Conservation (phyloP, 202 grass and related monocot genomes). For the Bolboschoenoplectus hybrid region DNA sequence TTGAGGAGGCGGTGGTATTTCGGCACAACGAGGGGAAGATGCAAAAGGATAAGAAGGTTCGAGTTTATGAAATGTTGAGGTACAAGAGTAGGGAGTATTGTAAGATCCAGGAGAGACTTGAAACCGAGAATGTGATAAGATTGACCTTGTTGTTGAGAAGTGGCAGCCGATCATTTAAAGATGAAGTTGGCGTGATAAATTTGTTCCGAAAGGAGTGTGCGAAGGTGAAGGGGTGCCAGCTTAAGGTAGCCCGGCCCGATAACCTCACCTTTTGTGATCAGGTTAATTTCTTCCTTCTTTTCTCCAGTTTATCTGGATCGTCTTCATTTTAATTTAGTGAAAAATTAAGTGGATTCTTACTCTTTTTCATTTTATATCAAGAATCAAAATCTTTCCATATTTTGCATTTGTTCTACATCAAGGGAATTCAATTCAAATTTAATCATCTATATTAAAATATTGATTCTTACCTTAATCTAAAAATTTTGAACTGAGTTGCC, state of each 20-base stretch:
- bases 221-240: conserved; percentile 40
- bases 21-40: conserved; percentile 47
- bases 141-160: conserved; percentile 41
- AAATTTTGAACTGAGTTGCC: background rate
- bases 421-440: no score
- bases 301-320: background rate
- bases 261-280: conserved; percentile 53
- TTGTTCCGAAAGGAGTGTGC: conserved; percentile 40
- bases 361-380: background rate
- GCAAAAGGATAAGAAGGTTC: conserved; percentile 37
- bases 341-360: background rate
- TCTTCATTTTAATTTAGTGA: background rate
- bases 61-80: conserved; percentile 47
- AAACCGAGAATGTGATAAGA: conserved; percentile 14
- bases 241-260: conserved; percentile 37
- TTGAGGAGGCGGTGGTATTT: conserved; percentile 48
- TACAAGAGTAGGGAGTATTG: conserved; percentile 43
- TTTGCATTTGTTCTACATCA: background rate
- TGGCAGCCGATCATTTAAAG: conserved; percentile 43
- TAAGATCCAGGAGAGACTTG: conserved; percentile 26
- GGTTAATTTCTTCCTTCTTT: conserved; percentile 16
- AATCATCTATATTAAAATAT: no score
- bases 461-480: no score
- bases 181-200: conserved; percentile 32
- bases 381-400: background rate